These are phyloP conservation scores for Xylaria arbuscula DNA, from an alignment of 2,329 filamentous ascomycete species.

Conservation along the genomic window DNA sequence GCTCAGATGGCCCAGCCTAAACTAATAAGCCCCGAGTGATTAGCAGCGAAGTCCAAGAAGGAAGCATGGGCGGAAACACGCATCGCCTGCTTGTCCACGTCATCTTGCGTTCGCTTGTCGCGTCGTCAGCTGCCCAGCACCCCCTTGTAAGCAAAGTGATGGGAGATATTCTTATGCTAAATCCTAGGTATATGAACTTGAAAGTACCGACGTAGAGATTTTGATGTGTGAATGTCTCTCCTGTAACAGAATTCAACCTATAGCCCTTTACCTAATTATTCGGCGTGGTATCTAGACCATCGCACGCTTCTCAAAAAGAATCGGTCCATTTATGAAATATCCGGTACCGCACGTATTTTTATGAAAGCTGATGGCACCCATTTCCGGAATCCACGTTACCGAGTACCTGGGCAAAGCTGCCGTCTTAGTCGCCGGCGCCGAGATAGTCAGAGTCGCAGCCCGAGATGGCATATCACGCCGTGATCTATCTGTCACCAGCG, in stretches of 20 bases:
- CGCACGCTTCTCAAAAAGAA: conserved; percentile 9
- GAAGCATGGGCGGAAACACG: conserved; percentile 17
- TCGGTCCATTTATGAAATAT: neutral
- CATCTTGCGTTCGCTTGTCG: conserved; percentile 27
- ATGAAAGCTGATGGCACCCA: conserved; percentile 43
- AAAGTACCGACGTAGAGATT: neutral
- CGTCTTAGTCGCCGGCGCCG: conserved; percentile 44
- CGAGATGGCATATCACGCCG: conserved; percentile 58
- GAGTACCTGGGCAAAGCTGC: conserved; percentile 44
- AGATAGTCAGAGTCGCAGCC: conserved; percentile 42
- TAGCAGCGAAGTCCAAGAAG: neutral
- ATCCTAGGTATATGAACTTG: conserved; percentile 1
- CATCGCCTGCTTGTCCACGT: conserved; percentile 35
- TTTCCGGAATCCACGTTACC: conserved; percentile 41
- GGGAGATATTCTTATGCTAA: conserved; percentile 9
- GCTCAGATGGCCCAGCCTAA: neutral
- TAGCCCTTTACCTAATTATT: conserved; percentile 3
- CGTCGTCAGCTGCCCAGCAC: conserved; percentile 21
- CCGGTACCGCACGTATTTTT: neutral
- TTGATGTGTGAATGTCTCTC: neutral
- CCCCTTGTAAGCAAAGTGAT: neutral
- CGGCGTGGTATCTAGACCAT: neutral
- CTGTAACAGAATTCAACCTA: neutral
- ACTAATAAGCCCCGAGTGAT: neutral
- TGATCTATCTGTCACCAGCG: conserved; percentile 67